Base-by-base conservation (phyloP, 805 yeast genomes). In the Yamadazyma sp. region DNA sequence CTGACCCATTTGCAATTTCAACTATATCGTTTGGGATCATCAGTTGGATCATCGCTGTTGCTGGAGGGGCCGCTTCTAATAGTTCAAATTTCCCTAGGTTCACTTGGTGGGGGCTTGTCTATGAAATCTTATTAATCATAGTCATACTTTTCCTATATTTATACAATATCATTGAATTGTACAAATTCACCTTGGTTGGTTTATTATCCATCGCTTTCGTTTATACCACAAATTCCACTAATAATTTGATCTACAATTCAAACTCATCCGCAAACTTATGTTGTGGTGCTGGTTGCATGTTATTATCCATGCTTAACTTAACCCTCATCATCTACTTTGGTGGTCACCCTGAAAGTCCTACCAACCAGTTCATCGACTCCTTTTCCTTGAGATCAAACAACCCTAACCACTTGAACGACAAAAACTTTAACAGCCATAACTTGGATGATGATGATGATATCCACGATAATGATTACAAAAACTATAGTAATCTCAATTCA, bases 61-160 rank as follows among this genome's bases (percentile, higher is more conserved):
- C 83, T 2, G 97, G 97, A 2, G 85, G 95, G 11, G 78, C 85
- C 13, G 57, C 70, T 8, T 47, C 61, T 21, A 35, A 38, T 19
- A 53, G 50, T 19, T 25, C 32, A 11, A 45, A 59, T 5, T 86
- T 82, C 53, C 96, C 97, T 1, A 76, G 78, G 45, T 84, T 91
- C 60, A 77, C 93, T 4, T 91, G 98, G 98, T 93, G 98, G 98
- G 95, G 95, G 1, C 58, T 93, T 5, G 89, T 84, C 2, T 93
- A 78, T 53, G 80, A 91, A 60, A 65, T 88, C 14, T 43, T 86
- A 20, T 47, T 86, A 27, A 70, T 84, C 14, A 47, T 77, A 4
- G 55, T 69, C 14, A 69, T 75, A 40, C 70, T 72, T 27, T 48
- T 69, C 37, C 65, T 78, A 44, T 86, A 75, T 60, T 71, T 57